A percentile compares a stretch with the other conserved stretches of the same genome.
Conservation (phyloP, 257 asterid species). For the Solanum ossicruentum region DNA sequence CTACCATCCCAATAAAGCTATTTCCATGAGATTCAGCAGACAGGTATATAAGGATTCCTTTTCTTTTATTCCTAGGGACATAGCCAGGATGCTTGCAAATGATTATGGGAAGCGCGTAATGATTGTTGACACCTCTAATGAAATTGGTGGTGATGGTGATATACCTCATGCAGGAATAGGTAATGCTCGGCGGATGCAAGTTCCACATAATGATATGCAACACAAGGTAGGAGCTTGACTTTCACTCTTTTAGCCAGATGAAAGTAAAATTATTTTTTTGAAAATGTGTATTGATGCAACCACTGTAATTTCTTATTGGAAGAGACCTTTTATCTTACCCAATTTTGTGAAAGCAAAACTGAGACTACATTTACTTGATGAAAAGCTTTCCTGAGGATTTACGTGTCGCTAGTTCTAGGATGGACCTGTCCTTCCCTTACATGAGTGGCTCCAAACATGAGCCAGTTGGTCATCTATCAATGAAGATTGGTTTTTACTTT, state of each 20-base stretch:
- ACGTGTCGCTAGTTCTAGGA: background rate
- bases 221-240: conserved; percentile 51
- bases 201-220: conserved; percentile 81
- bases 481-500: background rate
- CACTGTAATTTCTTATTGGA: background rate
- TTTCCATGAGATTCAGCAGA: background rate
- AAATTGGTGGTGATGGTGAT: conserved; percentile 98
- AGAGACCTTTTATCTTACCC: background rate
- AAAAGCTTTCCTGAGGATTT: background rate
- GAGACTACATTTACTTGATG: background rate
- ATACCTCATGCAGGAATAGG: conserved; percentile 95
- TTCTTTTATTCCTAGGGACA: conserved; percentile 48
- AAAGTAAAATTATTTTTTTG: background rate
- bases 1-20: background rate
- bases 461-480: background rate
- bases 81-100: conserved; percentile 94
- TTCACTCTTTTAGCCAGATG: background rate
- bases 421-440: background rate
- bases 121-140: conserved; percentile 99
- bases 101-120: conserved; percentile 85
- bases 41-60: background rate
- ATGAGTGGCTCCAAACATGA: background rate
- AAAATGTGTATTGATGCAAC: background rate
- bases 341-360: background rate
- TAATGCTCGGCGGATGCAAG: conserved; percentile 96